phyloP scores from a whole-genome alignment of 2,329 filamentous ascomycete species.

The Venturia nashicola region DNA sequence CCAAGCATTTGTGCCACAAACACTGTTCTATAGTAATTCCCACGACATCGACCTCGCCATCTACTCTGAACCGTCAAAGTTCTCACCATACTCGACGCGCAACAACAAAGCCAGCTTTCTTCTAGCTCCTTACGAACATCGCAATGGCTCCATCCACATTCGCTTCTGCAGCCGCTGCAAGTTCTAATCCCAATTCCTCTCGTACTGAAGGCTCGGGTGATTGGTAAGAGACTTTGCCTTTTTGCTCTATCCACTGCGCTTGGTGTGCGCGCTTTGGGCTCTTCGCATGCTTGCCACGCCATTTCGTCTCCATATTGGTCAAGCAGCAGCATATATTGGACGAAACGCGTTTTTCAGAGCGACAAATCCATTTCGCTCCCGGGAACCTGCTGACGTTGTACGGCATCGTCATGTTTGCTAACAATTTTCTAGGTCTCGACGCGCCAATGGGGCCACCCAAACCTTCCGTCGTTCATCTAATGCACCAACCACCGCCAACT shows the following conservation, averaged over 20 bases:
- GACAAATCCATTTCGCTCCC: not conserved
- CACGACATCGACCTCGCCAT: not conserved
- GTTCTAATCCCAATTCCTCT: slow-evolving; percentile 27
- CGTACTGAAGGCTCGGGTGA: slow-evolving; percentile 32
- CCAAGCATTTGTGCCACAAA: not conserved
- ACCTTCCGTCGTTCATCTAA: slow-evolving; percentile 54
- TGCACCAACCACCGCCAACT: slow-evolving; percentile 30
- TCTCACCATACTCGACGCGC: not conserved
- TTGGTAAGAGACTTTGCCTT: slow-evolving; percentile 27
- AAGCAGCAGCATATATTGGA: not conserved
- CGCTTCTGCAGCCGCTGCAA: slow-evolving; percentile 35
- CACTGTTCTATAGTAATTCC: not conserved
- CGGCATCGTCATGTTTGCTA: slow-evolving; percentile 13
- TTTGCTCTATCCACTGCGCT: slow-evolving; percentile 1
- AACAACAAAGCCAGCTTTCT: not conserved
- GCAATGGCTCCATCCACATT: slow-evolving; percentile 36
- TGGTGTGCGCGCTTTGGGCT: not conserved
- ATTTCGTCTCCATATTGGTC: slow-evolving; percentile 1
- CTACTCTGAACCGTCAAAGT: not conserved
- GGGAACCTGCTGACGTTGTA: not conserved
- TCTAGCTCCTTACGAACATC: not conserved
- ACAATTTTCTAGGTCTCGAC: slow-evolving; percentile 40
- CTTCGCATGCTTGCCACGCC: not conserved
- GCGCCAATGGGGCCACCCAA: slow-evolving; percentile 53
- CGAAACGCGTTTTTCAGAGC: not conserved